Percentiles rank a stretch among this genome's conserved stretches.
Evolutionary conservation across 192 early-diverging fungal genomes (phyloP).

Genomic region (Rhizoclosmatium globosum): DNA sequence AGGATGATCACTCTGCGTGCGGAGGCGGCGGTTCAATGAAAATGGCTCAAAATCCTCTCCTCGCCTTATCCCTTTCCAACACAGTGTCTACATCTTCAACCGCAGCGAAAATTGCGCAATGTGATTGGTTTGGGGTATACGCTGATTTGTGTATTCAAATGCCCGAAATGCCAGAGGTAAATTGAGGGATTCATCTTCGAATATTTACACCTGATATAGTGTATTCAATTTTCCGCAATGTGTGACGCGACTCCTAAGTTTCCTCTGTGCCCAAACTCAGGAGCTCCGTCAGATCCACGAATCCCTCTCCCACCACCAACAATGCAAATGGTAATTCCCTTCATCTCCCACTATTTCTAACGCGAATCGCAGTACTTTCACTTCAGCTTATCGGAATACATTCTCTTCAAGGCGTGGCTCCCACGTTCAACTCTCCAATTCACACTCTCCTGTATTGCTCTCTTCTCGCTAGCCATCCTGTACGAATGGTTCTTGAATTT

Average conservation of each 20-base stretch:
- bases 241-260: constrained; percentile 8
- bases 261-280: constrained; percentile 38
- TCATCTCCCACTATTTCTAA: neutral
- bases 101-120: constrained; percentile 15
- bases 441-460: constrained; percentile 48
- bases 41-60: too few species aligned
- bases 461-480: constrained; percentile 52
- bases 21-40: neutral
- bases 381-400: constrained; percentile 40
- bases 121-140: constrained; percentile 60
- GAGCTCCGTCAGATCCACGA: constrained; percentile 13
- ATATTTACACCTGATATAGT: neutral
- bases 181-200: neutral
- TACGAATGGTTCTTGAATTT: constrained; percentile 46
- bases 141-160: constrained; percentile 59
- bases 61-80: neutral
- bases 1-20: neutral
- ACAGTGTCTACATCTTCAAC: too few species aligned
- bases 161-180: constrained; percentile 59
- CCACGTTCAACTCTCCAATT: constrained; percentile 52
- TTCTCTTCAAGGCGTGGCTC: constrained; percentile 61
- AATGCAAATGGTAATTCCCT: constrained; percentile 35
- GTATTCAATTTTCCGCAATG: constrained; percentile 14
- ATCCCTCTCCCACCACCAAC: constrained; percentile 5
- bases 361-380: constrained; percentile 51